Percentiles rank a stretch among this genome's conserved stretches.
These are phyloP conservation scores for Meyerozyma athensensis DNA, from an alignment of 1,139 yeast genomes.

Conservation along the genomic window DNA sequence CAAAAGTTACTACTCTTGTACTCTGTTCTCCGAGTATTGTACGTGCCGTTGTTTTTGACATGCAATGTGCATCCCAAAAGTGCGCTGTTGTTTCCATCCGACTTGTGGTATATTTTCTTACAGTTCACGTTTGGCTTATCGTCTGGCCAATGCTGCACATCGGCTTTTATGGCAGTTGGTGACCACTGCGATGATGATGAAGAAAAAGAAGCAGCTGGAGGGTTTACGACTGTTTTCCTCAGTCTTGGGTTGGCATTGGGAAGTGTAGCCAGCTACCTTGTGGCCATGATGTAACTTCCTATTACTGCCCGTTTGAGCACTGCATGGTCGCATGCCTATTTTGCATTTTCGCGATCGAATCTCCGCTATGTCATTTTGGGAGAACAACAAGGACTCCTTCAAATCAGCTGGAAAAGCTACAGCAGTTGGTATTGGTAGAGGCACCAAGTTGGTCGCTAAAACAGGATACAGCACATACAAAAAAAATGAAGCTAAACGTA, in stretches of 20 bases:
- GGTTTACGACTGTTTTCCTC: conserved; percentile 74
- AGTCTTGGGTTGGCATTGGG: conserved; percentile 77
- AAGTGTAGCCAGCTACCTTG: conserved; percentile 62
- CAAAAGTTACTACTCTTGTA: conserved; percentile 45
- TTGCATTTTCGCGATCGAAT: neutral
- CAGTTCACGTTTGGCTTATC: conserved; percentile 81
- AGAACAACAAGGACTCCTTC: conserved; percentile 45
- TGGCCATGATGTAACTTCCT: conserved; percentile 2
- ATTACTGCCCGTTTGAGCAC: neutral
- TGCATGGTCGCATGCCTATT: neutral
- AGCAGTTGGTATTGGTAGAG: conserved; percentile 45
- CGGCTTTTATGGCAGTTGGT: conserved; percentile 79
- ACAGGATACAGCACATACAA: conserved; percentile 50
- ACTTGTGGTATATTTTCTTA: conserved; percentile 58
- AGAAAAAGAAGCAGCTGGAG: conserved; percentile 91
- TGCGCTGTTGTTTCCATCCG: conserved; percentile 50
- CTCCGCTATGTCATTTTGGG: conserved; percentile 40
- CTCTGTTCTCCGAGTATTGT: conserved; percentile 48
- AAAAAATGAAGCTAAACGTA: conserved; percentile 22
- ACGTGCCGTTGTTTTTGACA: conserved; percentile 62
- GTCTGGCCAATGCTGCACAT: conserved; percentile 80
- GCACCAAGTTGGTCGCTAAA: conserved; percentile 41
- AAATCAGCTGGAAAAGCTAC: conserved; percentile 45
- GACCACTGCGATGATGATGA: conserved; percentile 50
- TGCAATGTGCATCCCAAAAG: conserved; percentile 52